A percentile compares a stretch with the other conserved stretches of the same genome.
phyloP scores from a whole-genome alignment of 169 alveolate genomes.

The Plasmodium blacklocki region DNA sequence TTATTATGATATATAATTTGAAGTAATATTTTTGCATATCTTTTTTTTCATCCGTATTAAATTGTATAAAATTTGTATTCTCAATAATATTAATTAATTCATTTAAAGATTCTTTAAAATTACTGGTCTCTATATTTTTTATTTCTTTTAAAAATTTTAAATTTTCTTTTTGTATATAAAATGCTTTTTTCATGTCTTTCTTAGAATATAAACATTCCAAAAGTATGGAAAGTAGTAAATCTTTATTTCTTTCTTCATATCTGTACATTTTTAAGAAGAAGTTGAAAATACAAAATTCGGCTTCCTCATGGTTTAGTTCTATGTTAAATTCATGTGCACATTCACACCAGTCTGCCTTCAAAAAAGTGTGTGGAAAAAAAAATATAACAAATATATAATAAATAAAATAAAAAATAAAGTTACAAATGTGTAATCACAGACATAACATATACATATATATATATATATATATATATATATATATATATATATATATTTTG shows the following conservation, averaged over 20 bases:
- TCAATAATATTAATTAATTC: constrained; percentile 59
- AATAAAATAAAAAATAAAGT: background rate
- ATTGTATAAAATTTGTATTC: constrained; percentile 41
- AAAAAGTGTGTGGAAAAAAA: background rate
- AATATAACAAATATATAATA: background rate
- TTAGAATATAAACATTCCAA: constrained; percentile 51
- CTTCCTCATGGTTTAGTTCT: constrained; percentile 46
- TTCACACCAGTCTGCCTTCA: constrained; percentile 74
- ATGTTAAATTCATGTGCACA: constrained; percentile 59
- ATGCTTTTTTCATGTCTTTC: constrained; percentile 52
- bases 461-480: background rate
- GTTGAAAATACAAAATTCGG: constrained; percentile 54
- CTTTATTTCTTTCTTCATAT: constrained; percentile 61
- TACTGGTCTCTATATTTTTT: constrained; percentile 55
- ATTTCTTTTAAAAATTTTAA: constrained; percentile 71
- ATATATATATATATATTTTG: background rate
- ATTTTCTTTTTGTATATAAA: constrained; percentile 15
- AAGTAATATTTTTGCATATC: constrained; percentile 30
- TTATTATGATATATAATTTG: constrained; percentile 51
- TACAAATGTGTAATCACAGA: background rate
- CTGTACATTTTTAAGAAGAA: constrained; percentile 70
- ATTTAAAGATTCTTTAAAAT: constrained; percentile 64
- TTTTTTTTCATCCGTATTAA: constrained; percentile 4
- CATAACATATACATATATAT: background rate
- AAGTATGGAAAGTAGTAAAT: constrained; percentile 36